These are phyloP conservation scores for Pestalotiopsis sp. DNA, from an alignment of 2,329 filamentous ascomycete genomes.

Conservation along the genomic window DNA sequence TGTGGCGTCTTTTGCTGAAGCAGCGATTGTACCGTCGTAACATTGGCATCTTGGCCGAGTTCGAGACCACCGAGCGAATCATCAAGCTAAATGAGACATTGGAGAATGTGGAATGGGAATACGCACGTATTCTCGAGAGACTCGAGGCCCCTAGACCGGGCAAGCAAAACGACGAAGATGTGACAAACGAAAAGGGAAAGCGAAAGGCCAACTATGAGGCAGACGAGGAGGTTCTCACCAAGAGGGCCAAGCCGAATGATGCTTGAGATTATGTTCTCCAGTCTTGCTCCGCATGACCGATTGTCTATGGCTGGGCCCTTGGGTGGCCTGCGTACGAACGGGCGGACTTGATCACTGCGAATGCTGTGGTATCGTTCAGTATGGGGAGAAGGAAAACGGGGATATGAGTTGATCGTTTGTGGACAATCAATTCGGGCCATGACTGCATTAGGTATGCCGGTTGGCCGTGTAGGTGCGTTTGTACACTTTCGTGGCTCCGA, in stretches of 20 bases:
- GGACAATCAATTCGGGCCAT: no score
- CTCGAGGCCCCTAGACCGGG: constrained; percentile 24
- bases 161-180: constrained; percentile 12
- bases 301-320: background rate
- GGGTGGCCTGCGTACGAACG: background rate
- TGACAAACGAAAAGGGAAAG: constrained; percentile 41
- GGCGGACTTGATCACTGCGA: background rate
- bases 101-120: constrained; percentile 71
- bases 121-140: constrained; percentile 62
- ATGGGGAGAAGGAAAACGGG: no score
- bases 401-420: no score
- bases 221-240: constrained; percentile 33
- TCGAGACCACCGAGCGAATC: constrained; percentile 69
- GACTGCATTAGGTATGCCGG: no score
- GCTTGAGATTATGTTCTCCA: constrained; percentile 7
- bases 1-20: constrained; percentile 79
- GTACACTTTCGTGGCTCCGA: no score
- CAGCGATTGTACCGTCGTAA: constrained; percentile 78
- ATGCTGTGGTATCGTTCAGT: no score
- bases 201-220: constrained; percentile 43
- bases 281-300: background rate
- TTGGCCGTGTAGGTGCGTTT: no score
- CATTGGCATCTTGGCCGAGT: constrained; percentile 68
- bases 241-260: constrained; percentile 48
- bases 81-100: constrained; percentile 74